Base-by-base conservation (phyloP, 192 early-diverging fungal genomes). In the Piromyces sp. region DNA sequence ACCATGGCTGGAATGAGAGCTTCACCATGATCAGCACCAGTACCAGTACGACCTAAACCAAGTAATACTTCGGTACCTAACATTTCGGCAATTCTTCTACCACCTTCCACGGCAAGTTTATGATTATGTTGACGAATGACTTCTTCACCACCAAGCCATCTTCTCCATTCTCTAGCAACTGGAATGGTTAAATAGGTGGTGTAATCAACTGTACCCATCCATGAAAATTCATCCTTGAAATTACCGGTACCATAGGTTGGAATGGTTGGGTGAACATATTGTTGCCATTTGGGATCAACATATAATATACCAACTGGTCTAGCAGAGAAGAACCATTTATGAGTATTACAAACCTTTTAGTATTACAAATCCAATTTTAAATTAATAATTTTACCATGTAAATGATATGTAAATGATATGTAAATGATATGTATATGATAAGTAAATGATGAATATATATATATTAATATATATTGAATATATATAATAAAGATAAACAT, bases 91-190 rank as follows among this genome's bases (percentile, higher is more conserved):
- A 91, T 86, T 29, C 85, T 38, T 13, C 86, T 84, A 14, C 89
- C 91, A n/a, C 91, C 92, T 58, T 84, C 58, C 1, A 91, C 26
- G 19, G 91, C 92, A 5, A 93, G 81, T 14, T 86, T 78, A 51
- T 91, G 87, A 29, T 86, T 86, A 79, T 68, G 51, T 68, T 68
- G 51, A 68, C 51, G 51, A 68, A 93, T 93, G 30, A 82, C 85
- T 28, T 87, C 85, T 84, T 93, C 92, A 29, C 90, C 90, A 26
- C 92, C 91, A 58, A 91, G 86, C 38, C 86, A 87, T 38, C 86
- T 82, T 16, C 90, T 87, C 80, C 87, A 93, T 29, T 83, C 83
- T 22, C 92, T 40, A 0, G 91, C 90, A 26, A 84, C 40, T 17
- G 30, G 58, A 81, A 87, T 84, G 3, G 85, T 83, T 78, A 89